Base-by-base conservation (phyloP, 345 rosid genomes). In the Murraya paniculata region DNA sequence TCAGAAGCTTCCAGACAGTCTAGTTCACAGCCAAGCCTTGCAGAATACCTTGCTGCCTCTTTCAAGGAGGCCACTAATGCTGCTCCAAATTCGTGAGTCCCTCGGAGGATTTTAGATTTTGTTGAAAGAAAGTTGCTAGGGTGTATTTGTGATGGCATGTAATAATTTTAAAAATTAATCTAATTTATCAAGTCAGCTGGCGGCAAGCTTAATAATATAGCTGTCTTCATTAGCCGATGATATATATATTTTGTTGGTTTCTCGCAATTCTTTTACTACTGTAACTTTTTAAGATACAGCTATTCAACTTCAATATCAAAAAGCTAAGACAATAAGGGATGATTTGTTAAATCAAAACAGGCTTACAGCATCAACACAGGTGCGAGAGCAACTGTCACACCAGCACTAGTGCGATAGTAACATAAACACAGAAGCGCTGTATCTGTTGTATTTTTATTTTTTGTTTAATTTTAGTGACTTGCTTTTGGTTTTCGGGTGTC, bases 11-110 rank as follows among this genome's bases (percentile, higher is more conserved):
- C 87, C 71, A 81, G 60, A 36, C 81, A 83, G 76, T 82, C 87
- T 60, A 83, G 59, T 78, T 82, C 88, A 65, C 82, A 83, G 81
- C 88, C 78, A 69, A 90, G 90, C 85, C 97, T 95, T 68, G 95
- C 99, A 57, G 94, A 92, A 68, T 95, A 87, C 82, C 97, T 95
- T 66, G 93, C 98, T 78, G 88, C 94, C 72, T 86, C 95, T 57
- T 84, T 93, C 72, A 85, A 91, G 69, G 94, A 93, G 80, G 90
- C 89, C 31, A 68, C 79, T 27, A 80, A 81, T 11, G 83, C 85
- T 73, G 67, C 79, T 24, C 50, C 84, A 61, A 83, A 79, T 75
- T 78, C 68, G 22, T 88, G 79, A 87, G 19, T 24, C 10, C 18
- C 30, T 28, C 41, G 8, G 19, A 39, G 28, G 48, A 38, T 59